Base-by-base conservation (phyloP, 306 rosid genomes). In the Purshia tridentata region DNA sequence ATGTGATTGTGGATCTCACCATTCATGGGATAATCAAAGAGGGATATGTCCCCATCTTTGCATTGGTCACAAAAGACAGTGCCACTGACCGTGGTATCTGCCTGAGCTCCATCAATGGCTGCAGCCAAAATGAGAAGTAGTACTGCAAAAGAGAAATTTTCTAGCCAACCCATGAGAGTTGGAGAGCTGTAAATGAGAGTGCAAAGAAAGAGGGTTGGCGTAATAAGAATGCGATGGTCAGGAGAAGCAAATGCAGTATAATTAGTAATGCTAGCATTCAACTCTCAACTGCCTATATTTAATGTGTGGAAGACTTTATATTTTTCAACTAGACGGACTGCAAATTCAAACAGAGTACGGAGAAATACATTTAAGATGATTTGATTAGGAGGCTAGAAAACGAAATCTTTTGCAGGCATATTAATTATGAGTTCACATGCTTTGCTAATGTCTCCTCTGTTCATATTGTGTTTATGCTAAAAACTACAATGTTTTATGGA, bases 51-150 rank as follows among this genome's bases (percentile, higher is more conserved):
- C 45, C 98, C 98, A 50, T 91, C 96, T 76, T 91, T 93, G 91
- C 98, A 93, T 72, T 93, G 97, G 72, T 93, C 98, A 74, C 98
- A 93, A 69, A 82, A 85, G 84, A 93, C 98, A 8, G 88, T 86
- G 69, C 98, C 97, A 15, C 86, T 83, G 80, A 93, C 88, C 84
- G 73, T 51, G 20, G 96, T 79, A 58, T 83, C 85, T 62, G 86
- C 97, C 18, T 22, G 69, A 35, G 78, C 77, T 81, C 72, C 89
- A 81, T 84, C 48, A 70, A 81, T 79, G 84, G 81, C 80, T 6
- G 79, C 51, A n/a, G 79, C 72, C 50, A 80, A 73, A 81, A 89
- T 65, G 46, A 89, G 78, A 74, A 81, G 4, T 67, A 62, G 13
- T 61, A 79, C 72, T 6, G 68, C 67, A 47, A 88, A 50, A 15